Evolutionary conservation across 163 green algal genomes (phyloP).

Genomic region (Prototheca cutis): DNA sequence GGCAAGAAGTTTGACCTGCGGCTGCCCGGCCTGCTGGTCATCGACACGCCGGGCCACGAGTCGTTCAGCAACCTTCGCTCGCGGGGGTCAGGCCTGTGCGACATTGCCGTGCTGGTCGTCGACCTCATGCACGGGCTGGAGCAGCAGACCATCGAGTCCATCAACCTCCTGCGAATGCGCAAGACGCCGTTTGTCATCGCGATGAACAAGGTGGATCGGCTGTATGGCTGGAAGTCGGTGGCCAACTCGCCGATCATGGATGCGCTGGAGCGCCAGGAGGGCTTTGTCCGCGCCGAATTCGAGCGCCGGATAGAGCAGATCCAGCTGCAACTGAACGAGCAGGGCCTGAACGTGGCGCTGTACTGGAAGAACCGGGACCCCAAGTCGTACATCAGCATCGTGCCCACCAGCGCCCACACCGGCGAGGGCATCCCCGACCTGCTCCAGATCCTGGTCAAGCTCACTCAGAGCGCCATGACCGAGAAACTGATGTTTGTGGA

Average conservation of each 20-base stretch:
- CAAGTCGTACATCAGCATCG: constrained; percentile 83
- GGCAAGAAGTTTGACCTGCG: constrained; percentile 64
- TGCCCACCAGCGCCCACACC: constrained; percentile 91
- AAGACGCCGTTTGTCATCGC: constrained; percentile 98
- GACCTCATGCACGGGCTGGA: constrained; percentile 88
- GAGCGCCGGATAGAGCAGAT: constrained; percentile 53
- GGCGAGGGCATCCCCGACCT: constrained; percentile 91
- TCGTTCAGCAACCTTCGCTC: constrained; percentile 96
- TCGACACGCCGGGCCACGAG: constrained; percentile 97
- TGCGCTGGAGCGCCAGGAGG: constrained; percentile 70
- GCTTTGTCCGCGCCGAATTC: constrained; percentile 78
- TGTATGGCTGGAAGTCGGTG: constrained; percentile 86
- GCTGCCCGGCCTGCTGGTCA: constrained; percentile 90
- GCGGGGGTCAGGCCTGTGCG: constrained; percentile 84
- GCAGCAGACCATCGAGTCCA: constrained; percentile 93
- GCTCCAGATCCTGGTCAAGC: constrained; percentile 87
- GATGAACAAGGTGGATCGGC: constrained; percentile 87
- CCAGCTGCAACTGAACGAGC: constrained; percentile 71
- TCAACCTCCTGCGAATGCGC: constrained; percentile 91
- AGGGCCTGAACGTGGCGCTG: constrained; percentile 92
- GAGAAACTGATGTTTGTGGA: constrained; percentile 75
- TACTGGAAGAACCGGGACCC: constrained; percentile 97
- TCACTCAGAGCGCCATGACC: constrained; percentile 82
- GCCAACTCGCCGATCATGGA: constrained; percentile 71
- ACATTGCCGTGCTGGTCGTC: constrained; percentile 97